Evolutionary conservation across 805 yeast genomes (phyloP).

Genomic region (Yueomyces sinensis): DNA sequence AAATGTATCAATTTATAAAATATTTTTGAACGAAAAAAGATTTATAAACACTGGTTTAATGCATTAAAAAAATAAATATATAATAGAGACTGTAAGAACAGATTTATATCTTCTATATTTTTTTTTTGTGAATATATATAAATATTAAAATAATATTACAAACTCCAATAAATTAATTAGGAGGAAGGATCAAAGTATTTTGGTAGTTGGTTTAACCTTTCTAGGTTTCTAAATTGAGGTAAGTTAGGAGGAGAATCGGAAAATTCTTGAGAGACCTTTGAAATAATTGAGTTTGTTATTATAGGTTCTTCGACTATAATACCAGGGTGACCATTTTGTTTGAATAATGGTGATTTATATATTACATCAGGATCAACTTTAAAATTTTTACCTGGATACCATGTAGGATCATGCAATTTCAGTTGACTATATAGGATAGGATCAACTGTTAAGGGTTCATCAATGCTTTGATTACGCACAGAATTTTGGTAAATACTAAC

Average conservation of each 20-base stretch:
- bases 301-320: constrained; percentile 30
- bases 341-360: constrained; percentile 14
- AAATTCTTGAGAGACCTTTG: constrained; percentile 10
- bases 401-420: constrained; percentile 20
- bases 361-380: constrained; percentile 6
- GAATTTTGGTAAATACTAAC: constrained; percentile 12
- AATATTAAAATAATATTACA: too few species aligned
- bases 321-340: constrained; percentile 27
- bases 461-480: constrained; percentile 6
- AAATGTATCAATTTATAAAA: too few species aligned
- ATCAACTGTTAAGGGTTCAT: constrained; percentile 5
- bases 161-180: too few species aligned
- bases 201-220: constrained; percentile 40
- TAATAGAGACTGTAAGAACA: too few species aligned
- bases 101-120: too few species aligned
- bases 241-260: constrained; percentile 20
- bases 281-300: constrained; percentile 26
- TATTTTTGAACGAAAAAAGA: too few species aligned
- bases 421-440: constrained; percentile 18
- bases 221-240: constrained; percentile 53
- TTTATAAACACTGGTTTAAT: too few species aligned
- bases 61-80: too few species aligned
- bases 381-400: constrained; percentile 8
- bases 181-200: constrained; percentile 8
- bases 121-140: too few species aligned